Evolutionary conservation across 495 filamentous ascomycete genomes (phyloP), one percentile per base, ranked within the genome.

Genomic region (Penicillium fimorum): DNA sequence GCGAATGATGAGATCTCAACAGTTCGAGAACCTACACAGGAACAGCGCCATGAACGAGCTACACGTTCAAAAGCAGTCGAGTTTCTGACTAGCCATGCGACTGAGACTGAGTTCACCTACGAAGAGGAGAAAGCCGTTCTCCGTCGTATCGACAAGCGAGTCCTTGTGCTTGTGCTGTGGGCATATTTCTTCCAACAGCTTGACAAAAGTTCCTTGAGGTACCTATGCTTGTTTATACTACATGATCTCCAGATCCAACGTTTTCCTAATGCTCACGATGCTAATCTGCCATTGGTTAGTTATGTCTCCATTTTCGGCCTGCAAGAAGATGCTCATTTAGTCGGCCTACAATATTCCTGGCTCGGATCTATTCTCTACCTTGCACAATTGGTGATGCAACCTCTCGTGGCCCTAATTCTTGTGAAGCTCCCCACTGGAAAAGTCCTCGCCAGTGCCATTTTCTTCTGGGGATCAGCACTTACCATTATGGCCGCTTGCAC

Each of bases 371-470:
- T 79, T 45, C 65, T 80, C 30, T 80, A 73, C 37, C 57, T 79
- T 25, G 70, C 70, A 12, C 77, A 79, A 32, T 61, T 82, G 37
- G 75, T 70, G 5, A 61, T 63, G 53, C 63, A 68, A 47, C 65
- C 63, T 1, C 17, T 67, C 0, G 62, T 59, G 0, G 65, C 64
- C 3, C 45, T 70, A 41, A 40, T 70, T 9, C 55, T 70, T 0
- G 64, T 70, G 17, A 68, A 70, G 44, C 44, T 55, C 0, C 66
- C 65, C 8, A 64, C 63, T 0, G 67, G 65, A 8, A 75, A 78
- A 51, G 81, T 84, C 38, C 75, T 86, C 4, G 72, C 73, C 18
- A 70, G 80, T 30, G 80, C 78, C 22, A 79, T 85, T 35, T 65
- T 83, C 7, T 13, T 37, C 32, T 50, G 47, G 47, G 47, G 66